Base-by-base conservation (phyloP, 1,139 yeast genomes). In the Scheffersomyces illinoinensis region DNA sequence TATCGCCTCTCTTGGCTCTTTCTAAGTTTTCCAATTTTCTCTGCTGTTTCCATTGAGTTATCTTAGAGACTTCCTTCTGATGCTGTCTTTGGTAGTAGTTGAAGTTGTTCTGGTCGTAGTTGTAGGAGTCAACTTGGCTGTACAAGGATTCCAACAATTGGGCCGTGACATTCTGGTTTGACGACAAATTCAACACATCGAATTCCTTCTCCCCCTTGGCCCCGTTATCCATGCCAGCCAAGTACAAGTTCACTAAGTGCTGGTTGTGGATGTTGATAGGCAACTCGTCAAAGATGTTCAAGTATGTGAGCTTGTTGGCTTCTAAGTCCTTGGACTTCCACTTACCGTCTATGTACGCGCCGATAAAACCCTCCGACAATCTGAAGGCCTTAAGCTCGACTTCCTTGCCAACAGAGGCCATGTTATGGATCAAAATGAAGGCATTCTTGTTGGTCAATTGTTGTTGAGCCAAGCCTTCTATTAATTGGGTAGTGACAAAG, bases 1-100 rank as follows among this genome's bases (percentile, higher is more conserved):
- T 79, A 66, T 88, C 87, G 53, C 90, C 90, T 56, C 75, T 79
- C 71, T 84, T 83, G 53, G 81, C 72, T 65, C 91, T 83, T 65
- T 84, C 85, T 57, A 83, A 80, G 73, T 90, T 89, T 68, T 89
- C 95, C 62, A 84, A 80, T 74, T 85, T 85, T 71, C 92, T 79
- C 74, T 85, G 87, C 69, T 85, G 88, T 58, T 71, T 71, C 95
- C 96, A 90, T 73, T 88, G 92, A 64, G 83, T 81, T 63, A 90
- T 83, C 78, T 88, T 90, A 61, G 86, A 76, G 71, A 82, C 81
- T 71, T 91, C 97, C 72, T 93, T 85, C 57, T 88, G 85, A 64
- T 86, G 79, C 68, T 86, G 89, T 78, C 96, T 87, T 77, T 90
- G 96, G 78, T 87, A 91, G 74, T 88, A 88, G 78, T 90, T 90